Percentiles rank a stretch among this genome's conserved stretches.
These are phyloP conservation scores for Hypholoma sublateritium DNA, from an alignment of 768 basidiomycete species.

Conservation along the genomic window DNA sequence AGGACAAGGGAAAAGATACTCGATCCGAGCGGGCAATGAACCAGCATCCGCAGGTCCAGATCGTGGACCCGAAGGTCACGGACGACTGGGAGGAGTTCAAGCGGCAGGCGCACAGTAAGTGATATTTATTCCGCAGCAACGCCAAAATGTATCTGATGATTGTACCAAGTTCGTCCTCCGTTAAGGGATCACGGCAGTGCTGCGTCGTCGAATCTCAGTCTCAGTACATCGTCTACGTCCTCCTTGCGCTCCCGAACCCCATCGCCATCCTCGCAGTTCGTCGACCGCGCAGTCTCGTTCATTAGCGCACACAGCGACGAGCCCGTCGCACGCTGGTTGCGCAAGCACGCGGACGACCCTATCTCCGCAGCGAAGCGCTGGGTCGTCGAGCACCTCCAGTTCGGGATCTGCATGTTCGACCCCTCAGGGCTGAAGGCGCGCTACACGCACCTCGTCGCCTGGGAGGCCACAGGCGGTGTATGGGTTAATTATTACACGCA, in stretches of 20 bases:
- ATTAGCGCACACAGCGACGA: conserved; percentile 42
- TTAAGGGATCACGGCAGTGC: conserved; percentile 9
- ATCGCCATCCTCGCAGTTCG: conserved; percentile 24
- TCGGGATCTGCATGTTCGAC: conserved; percentile 60
- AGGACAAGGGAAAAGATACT: conserved; percentile 25
- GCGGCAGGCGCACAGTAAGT: conserved; percentile 26
- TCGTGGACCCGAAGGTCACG: conserved; percentile 45
- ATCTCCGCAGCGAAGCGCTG: conserved; percentile 47
- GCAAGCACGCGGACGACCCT: conserved; percentile 54
- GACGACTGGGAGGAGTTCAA: conserved; percentile 52
- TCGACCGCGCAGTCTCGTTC: conserved; percentile 38
- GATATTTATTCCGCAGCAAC: conserved; percentile 8
- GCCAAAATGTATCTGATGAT: not conserved
- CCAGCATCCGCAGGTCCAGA: conserved; percentile 37
- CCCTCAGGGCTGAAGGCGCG: conserved; percentile 46
- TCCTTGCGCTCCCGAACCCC: conserved; percentile 4
- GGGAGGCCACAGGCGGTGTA: conserved; percentile 47
- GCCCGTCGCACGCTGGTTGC: conserved; percentile 46
- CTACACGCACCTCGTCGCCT: conserved; percentile 46
- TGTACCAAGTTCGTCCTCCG: conserved; percentile 2
- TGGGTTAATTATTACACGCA: conserved; percentile 68
- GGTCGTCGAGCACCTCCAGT: conserved; percentile 57
- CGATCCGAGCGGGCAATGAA: conserved; percentile 43
- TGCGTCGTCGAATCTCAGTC: not conserved
- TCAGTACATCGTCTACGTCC: conserved; percentile 7